Evolutionary conservation across 495 filamentous ascomycete species (phyloP).

Genomic region (Apiosordaria backusii): DNA sequence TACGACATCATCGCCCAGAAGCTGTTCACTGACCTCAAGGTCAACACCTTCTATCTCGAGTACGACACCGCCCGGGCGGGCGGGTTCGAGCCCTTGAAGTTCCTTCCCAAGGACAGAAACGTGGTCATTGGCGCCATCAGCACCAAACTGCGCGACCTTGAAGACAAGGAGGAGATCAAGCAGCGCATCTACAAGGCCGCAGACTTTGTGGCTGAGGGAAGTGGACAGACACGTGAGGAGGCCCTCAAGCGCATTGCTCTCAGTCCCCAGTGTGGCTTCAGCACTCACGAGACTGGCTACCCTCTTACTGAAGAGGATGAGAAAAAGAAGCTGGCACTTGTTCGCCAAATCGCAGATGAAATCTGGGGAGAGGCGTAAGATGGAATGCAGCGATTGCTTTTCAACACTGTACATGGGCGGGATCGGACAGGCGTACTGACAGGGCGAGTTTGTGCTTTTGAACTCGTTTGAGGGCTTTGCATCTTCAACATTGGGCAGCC

Average conservation of each 20-base stretch:
- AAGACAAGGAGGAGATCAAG: constrained; percentile 73
- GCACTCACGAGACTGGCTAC: constrained; percentile 67
- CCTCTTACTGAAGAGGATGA: constrained; percentile 61
- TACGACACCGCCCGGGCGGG: constrained; percentile 75
- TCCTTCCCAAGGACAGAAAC: constrained; percentile 67
- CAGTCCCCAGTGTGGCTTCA: constrained; percentile 79
- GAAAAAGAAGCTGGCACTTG: constrained; percentile 65
- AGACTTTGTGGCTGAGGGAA: constrained; percentile 67
- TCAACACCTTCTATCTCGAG: constrained; percentile 79
- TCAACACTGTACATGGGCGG: neutral
- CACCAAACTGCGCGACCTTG: constrained; percentile 67
- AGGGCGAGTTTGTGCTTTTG: neutral
- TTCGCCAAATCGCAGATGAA: constrained; percentile 66
- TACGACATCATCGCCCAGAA: constrained; percentile 78
- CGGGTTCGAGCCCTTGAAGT: constrained; percentile 72
- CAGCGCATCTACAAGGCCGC: constrained; percentile 63
- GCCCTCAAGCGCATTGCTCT: constrained; percentile 66
- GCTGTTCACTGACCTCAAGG: constrained; percentile 71
- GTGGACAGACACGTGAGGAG: constrained; percentile 57
- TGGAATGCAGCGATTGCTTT: neutral
- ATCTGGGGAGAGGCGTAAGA: constrained; percentile 62
- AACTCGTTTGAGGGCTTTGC: neutral
- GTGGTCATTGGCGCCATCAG: constrained; percentile 75
- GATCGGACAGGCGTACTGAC: neutral
- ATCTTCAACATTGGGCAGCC: neutral